A percentile compares a stretch with the other conserved stretches of the same genome.
These are phyloP conservation scores for Hypoxylon sp. DNA, from an alignment of 2,329 filamentous ascomycete genomes.

Conservation along the genomic window DNA sequence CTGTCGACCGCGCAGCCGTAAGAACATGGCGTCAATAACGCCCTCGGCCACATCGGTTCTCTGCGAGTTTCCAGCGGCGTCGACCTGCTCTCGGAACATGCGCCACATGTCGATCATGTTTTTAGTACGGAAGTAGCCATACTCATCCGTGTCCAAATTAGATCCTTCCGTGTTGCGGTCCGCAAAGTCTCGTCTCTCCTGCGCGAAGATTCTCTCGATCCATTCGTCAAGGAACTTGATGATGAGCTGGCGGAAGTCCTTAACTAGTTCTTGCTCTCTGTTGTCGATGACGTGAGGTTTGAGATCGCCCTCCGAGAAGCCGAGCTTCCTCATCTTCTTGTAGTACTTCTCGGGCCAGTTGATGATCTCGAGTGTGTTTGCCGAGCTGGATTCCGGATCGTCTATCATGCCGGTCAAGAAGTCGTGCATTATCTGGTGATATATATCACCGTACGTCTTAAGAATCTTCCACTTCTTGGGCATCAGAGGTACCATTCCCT, in stretches of 20 bases:
- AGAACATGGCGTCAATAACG: conserved; percentile 95
- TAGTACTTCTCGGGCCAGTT: conserved; percentile 98
- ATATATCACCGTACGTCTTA: conserved; percentile 87
- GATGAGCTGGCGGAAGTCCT: conserved; percentile 93
- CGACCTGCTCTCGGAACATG: conserved; percentile 93
- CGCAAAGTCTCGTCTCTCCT: conserved; percentile 83
- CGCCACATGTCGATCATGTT: conserved; percentile 96
- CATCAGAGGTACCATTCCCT: conserved; percentile 91
- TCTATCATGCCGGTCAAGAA: conserved; percentile 86
- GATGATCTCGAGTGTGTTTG: conserved; percentile 89
- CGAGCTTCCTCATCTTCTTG: conserved; percentile 91
- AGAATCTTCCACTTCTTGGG: conserved; percentile 97
- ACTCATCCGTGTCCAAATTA: conserved; percentile 85
- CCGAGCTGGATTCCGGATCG: conserved; percentile 82
- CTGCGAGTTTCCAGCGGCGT: conserved; percentile 83
- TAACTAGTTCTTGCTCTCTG: conserved; percentile 86
- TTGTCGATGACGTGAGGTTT: conserved; percentile 89
- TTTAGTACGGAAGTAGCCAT: conserved; percentile 90
- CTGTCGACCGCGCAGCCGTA: conserved; percentile 83
- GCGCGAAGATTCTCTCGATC: conserved; percentile 90
- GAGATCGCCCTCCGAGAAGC: conserved; percentile 79
- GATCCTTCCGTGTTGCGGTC: conserved; percentile 76
- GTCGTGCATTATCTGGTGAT: conserved; percentile 95
- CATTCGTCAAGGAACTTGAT: conserved; percentile 96
- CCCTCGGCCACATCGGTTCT: conserved; percentile 92